Percentiles rank a stretch among this genome's conserved stretches.
Conservation (phyloP, 2,329 filamentous ascomycete species). For the Colletotrichum sp. region DNA sequence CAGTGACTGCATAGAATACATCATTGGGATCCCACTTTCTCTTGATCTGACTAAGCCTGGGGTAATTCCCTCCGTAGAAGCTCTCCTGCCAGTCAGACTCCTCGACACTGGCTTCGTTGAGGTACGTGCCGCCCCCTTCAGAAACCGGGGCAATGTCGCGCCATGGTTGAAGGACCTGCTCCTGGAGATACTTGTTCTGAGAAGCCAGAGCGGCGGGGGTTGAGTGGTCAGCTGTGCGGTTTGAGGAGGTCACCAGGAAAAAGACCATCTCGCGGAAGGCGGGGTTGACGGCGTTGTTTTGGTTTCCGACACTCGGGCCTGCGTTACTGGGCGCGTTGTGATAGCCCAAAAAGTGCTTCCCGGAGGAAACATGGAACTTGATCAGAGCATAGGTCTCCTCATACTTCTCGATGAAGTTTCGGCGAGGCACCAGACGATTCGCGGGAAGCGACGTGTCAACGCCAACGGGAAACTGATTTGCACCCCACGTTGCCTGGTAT, state of each 20-base stretch:
- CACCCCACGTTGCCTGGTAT: background rate
- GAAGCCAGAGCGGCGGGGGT: background rate
- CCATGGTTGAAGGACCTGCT: background rate
- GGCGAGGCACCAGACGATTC: background rate
- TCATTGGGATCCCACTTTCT: slow-evolving; percentile 29
- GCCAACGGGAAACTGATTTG: background rate
- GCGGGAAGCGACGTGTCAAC: background rate
- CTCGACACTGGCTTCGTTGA: slow-evolving; percentile 33
- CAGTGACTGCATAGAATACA: slow-evolving; percentile 29
- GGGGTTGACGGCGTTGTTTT: background rate
- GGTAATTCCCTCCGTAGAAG: slow-evolving; percentile 33
- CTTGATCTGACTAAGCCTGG: slow-evolving; percentile 28
- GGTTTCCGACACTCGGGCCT: background rate
- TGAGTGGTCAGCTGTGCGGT: background rate
- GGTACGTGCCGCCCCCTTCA: slow-evolving; percentile 24
- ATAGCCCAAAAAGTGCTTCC: background rate
- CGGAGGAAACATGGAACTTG: background rate
- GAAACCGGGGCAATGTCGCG: background rate
- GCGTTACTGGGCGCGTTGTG: background rate
- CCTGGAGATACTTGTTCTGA: background rate
- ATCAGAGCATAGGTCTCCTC: background rate
- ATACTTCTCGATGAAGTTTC: background rate
- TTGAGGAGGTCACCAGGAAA: background rate
- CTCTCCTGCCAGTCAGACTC: slow-evolving; percentile 30
- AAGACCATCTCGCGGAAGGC: background rate